Conservation (phyloP, 768 basidiomycete species). For the Suillus subalutaceus region DNA sequence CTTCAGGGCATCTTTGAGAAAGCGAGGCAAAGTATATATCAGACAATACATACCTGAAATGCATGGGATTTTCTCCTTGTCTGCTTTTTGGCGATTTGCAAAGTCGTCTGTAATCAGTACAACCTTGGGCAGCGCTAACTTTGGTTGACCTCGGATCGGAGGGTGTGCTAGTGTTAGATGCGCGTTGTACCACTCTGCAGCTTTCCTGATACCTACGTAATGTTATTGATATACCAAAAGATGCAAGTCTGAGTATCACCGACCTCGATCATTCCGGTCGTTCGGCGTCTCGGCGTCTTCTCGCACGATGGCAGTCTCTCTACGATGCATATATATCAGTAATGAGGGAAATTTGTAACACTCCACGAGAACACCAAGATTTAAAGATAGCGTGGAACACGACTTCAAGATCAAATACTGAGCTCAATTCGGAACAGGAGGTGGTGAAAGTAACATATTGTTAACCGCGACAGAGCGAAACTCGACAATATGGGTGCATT, state of each 20-base stretch:
- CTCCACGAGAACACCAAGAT: not conserved
- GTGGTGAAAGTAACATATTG: not conserved
- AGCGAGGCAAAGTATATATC: not conserved
- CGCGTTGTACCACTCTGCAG: slow-evolving; percentile 82
- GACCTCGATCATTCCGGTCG: slow-evolving; percentile 93
- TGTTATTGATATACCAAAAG: slow-evolving; percentile 3
- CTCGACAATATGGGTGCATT: no score
- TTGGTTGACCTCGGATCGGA: slow-evolving; percentile 51
- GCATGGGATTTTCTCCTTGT: slow-evolving; percentile 59
- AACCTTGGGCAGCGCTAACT: slow-evolving; percentile 55
- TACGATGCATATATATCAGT: slow-evolving; percentile 29
- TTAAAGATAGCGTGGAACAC: not conserved
- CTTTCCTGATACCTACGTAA: slow-evolving; percentile 81
- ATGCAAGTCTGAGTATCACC: slow-evolving; percentile 13
- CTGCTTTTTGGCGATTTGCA: slow-evolving; percentile 78
- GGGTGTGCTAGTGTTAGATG: slow-evolving; percentile 63
- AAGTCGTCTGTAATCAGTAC: slow-evolving; percentile 90
- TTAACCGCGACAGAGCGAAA: not conserved
- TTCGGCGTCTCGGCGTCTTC: slow-evolving; percentile 85
- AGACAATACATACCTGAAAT: slow-evolving; percentile 54
- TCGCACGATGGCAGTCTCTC: slow-evolving; percentile 79
- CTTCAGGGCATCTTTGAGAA: slow-evolving; percentile 37
- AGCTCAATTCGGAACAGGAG: not conserved
- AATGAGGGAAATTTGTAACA: not conserved
- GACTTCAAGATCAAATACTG: not conserved